Conservation (phyloP, 202 grass and related monocot species). For the Hordeum pubiflorum region DNA sequence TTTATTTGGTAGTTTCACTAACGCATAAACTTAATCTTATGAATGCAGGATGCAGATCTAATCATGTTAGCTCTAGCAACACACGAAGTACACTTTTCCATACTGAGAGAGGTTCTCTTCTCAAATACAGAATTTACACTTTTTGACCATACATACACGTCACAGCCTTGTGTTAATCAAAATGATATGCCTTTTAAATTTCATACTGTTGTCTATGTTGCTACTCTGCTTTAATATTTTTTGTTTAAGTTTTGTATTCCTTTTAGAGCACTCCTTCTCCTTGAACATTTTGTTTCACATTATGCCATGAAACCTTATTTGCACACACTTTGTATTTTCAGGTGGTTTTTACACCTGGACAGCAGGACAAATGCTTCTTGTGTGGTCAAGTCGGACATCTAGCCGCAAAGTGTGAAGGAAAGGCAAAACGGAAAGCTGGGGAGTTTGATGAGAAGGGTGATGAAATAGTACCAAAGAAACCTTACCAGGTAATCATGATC, state of each 20-base stretch:
- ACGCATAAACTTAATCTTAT: slow-evolving; percentile 19
- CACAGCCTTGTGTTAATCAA: not conserved
- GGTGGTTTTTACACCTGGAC: slow-evolving; percentile 91
- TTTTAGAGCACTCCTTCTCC: not conserved
- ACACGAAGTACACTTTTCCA: slow-evolving; percentile 98
- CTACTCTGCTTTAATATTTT: not conserved
- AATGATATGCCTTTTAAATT: not conserved
- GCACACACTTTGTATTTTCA: slow-evolving; percentile 34
- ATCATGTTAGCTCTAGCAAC: slow-evolving; percentile 99
- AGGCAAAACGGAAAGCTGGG: slow-evolving; percentile 87
- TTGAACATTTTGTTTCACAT: not conserved
- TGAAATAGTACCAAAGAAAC: slow-evolving; percentile 65
- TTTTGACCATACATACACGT: not conserved
- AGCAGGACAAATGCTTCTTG: slow-evolving; percentile 96
- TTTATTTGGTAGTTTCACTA: slow-evolving; percentile 12
- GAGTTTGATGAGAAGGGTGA: slow-evolving; percentile 87
- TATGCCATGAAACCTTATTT: slow-evolving; percentile 22
- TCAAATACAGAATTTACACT: slow-evolving; percentile 6
- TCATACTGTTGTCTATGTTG: not conserved
- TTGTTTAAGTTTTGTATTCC: not conserved
- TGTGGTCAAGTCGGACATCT: slow-evolving; percentile 98
- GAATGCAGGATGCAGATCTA: slow-evolving; percentile 89
- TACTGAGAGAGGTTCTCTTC: slow-evolving; percentile 84
- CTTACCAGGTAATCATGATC: slow-evolving; percentile 70
- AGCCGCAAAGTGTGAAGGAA: slow-evolving; percentile 91